Percentiles rank a stretch among this genome's conserved stretches.
phyloP scores from a whole-genome alignment of 2,329 filamentous ascomycete species.

The Trichophyton benhamiae region DNA sequence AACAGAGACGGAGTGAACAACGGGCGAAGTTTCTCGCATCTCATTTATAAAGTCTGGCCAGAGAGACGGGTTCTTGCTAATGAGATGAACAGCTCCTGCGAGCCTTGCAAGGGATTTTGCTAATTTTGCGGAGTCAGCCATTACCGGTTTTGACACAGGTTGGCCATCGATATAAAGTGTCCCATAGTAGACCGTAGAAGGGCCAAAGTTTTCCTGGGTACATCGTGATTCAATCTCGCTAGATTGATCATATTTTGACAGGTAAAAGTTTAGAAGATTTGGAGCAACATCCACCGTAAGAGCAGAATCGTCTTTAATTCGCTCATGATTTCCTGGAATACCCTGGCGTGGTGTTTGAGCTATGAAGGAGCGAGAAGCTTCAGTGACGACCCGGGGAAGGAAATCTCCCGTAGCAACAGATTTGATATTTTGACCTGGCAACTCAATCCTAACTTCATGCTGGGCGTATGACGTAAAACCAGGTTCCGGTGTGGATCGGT shows the following conservation, averaged over 20 bases:
- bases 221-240: constrained; percentile 2
- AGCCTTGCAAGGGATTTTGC: not conserved
- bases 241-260: not conserved
- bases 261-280: not conserved
- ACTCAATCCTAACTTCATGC: constrained; percentile 20
- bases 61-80: not conserved
- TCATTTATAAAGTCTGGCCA: not conserved
- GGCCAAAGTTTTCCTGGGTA: not conserved
- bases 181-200: not conserved
- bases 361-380: constrained; percentile 31
- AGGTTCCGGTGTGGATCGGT: constrained; percentile 8
- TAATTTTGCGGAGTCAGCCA: not conserved
- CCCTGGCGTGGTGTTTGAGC: constrained; percentile 4
- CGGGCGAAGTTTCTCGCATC: not conserved
- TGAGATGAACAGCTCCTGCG: not conserved
- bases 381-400: constrained; percentile 22
- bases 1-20: not conserved
- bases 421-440: constrained; percentile 26
- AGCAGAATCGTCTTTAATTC: not conserved
- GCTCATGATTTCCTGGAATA: not conserved
- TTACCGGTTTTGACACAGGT: not conserved
- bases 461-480: constrained; percentile 15
- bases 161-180: not conserved
- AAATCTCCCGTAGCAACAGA: constrained; percentile 20
- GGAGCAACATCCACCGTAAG: not conserved